A percentile compares a stretch with the other conserved stretches of the same genome.
Conservation (phyloP, 176 grass and related monocot genomes). For the Zoysia japonica region DNA sequence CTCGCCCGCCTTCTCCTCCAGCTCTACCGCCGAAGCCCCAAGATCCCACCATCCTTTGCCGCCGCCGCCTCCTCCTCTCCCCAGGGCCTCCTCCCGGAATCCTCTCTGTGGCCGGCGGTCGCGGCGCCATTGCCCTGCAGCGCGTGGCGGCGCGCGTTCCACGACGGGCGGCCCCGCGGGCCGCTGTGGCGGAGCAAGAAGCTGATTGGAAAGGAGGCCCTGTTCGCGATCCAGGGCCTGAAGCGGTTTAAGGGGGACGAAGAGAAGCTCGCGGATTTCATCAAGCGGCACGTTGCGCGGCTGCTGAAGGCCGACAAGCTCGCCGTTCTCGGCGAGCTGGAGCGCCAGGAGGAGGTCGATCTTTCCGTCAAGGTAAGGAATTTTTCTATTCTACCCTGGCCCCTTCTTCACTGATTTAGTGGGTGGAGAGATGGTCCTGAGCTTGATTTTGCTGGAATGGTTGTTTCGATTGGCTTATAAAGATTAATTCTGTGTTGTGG, state of each 20-base stretch:
- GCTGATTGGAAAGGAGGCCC: constrained; percentile 89
- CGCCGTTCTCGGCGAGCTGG: constrained; percentile 72
- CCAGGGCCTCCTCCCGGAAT: background rate
- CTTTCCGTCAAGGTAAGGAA: constrained; percentile 70
- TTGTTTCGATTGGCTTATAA: background rate
- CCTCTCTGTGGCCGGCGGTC: background rate
- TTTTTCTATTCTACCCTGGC: background rate
- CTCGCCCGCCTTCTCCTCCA: constrained; percentile 30
- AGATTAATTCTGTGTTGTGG: background rate
- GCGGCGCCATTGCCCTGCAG: background rate
- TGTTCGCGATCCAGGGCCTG: constrained; percentile 81
- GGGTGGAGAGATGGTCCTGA: background rate
- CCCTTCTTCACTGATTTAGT: background rate
- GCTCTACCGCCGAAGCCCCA: background rate
- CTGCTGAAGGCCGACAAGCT: constrained; percentile 95
- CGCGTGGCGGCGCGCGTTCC: constrained; percentile 48
- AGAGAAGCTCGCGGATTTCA: constrained; percentile 66
- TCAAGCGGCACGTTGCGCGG: constrained; percentile 65
- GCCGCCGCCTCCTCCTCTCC: background rate
- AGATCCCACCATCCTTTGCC: background rate
- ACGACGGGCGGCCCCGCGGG: constrained; percentile 85
- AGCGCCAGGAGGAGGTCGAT: constrained; percentile 85
- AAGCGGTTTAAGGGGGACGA: constrained; percentile 92
- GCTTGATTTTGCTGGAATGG: background rate
- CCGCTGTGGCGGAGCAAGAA: constrained; percentile 97